These are phyloP conservation scores for Alternaria brassicae DNA, from an alignment of 2,329 filamentous ascomycete species.

Conservation along the genomic window DNA sequence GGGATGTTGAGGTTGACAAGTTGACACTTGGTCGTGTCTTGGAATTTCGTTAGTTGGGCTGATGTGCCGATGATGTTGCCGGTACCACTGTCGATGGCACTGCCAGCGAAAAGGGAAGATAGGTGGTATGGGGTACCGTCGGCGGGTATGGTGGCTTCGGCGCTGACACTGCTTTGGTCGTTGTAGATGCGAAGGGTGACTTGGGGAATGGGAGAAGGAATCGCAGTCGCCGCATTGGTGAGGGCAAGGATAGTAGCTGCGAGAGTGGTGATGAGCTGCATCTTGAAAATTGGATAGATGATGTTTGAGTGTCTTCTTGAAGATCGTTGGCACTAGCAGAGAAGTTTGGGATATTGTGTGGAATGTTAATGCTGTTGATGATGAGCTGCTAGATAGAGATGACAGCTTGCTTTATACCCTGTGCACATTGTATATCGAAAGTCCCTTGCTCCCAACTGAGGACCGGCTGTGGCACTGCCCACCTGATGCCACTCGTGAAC, in stretches of 20 bases:
- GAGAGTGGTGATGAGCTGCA: no score
- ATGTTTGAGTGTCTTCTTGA: neutral
- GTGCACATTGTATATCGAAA: neutral
- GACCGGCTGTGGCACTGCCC: constrained; percentile 4
- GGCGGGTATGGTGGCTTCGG: constrained; percentile 13
- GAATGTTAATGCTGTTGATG: constrained; percentile 3
- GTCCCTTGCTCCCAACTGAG: no score
- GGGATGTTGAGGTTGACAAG: constrained; percentile 8
- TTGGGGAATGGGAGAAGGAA: no score
- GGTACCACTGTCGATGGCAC: constrained; percentile 12
- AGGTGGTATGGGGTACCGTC: constrained; percentile 10
- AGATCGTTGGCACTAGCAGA: neutral
- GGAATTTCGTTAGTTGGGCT: constrained; percentile 17
- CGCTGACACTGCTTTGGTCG: no score
- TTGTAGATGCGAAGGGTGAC: no score
- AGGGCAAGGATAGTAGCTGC: no score
- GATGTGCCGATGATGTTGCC: constrained; percentile 18
- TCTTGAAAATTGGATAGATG: no score
- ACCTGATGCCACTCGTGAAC: constrained; percentile 7
- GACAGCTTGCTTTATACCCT: constrained; percentile 5
- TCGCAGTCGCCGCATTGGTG: no score
- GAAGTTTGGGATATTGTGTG: constrained; percentile 10
- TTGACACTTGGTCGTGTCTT: constrained; percentile 20
- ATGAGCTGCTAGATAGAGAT: constrained; percentile 2
- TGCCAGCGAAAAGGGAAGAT: constrained; percentile 12